Base-by-base conservation (phyloP, 495 filamentous ascomycete species). In the Penicillium cataractarum region DNA sequence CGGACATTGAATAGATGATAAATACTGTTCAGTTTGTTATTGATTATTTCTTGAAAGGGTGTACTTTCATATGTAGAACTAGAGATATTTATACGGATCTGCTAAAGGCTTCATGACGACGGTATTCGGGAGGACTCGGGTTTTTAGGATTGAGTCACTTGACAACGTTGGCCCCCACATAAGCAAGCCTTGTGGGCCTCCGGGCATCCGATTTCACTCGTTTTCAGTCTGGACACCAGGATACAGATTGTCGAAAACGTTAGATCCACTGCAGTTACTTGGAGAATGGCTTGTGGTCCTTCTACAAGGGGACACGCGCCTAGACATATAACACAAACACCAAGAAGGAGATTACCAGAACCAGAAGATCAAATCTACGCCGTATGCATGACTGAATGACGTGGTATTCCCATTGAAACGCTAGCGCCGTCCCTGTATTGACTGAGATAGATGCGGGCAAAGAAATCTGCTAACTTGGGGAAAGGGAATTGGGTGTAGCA, bases 351-450 rank as follows among this genome's bases (percentile, higher is more conserved):
- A 7, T 4, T 4, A 26, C 27, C 9, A 35, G 1, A 22, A 8
- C 19, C 51, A 2, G 0, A 54, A 15, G 8, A n/a, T 12, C 19
- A 32, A 52, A 12, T 3, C 42, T 12, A 54, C 10, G 27, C 29
- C 35, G 1, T 42, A 26, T 21, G 27, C 6, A 35, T 6, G 35
- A 8, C 24, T 40, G 33, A 7, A 4, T 42, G 12, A 27, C 12
- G 19, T 7, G 15, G 15, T 46, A 17, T 55, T 31, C 39, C 40
- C 50, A 42, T 48, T 21, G 24, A 29, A 62, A 55, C 13, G 31
- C 42, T 64, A 63, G 67, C 74, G 71, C 73, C 70, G 39, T 71
- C 68, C 70, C 68, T 73, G 65, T 71, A 77, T 75, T 66, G 62
- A 68, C 33, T 37, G 39, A 46, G 19, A 62, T 60, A 52, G 17